Percentiles rank a stretch among this genome's conserved stretches.
These are phyloP conservation scores for Conticribra guillardii DNA, from an alignment of 108 stramenopile species.

Conservation along the genomic window DNA sequence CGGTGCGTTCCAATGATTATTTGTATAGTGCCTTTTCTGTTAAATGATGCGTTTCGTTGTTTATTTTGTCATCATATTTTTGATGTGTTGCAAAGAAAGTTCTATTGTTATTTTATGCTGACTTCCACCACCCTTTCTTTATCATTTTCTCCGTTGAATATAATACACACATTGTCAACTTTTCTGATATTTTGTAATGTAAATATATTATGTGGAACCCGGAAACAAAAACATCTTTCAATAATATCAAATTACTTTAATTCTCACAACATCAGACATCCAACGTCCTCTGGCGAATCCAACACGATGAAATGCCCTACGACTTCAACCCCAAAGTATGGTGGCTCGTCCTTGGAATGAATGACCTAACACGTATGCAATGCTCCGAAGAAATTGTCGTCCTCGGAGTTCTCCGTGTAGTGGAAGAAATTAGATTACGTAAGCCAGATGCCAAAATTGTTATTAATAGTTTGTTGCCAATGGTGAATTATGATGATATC, in stretches of 20 bases:
- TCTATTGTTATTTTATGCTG: too few relatives aligned
- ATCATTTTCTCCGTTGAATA: not conserved
- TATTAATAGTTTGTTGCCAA: constrained; percentile 79
- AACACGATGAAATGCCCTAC: constrained; percentile 60
- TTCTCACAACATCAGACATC: constrained; percentile 13
- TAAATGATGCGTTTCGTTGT: too few relatives aligned
- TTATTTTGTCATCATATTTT: too few relatives aligned
- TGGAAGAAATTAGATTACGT: constrained; percentile 70
- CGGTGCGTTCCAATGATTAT: constrained; percentile 31
- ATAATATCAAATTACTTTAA: not conserved
- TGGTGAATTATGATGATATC: constrained; percentile 52
- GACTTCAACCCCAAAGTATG: constrained; percentile 83
- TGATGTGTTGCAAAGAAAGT: too few relatives aligned
- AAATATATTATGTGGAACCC: too few relatives aligned
- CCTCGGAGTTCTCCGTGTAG: constrained; percentile 75
- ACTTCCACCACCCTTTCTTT: too few relatives aligned
- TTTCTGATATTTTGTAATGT: not conserved
- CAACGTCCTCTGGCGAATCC: constrained; percentile 56
- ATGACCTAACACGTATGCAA: constrained; percentile 76
- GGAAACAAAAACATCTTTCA: constrained; percentile 32
- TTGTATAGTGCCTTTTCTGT: not conserved
- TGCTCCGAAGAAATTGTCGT: constrained; percentile 87
- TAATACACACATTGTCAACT: constrained; percentile 32
- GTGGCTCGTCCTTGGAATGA: constrained; percentile 86
- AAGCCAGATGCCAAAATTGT: constrained; percentile 81